phyloP scores from a whole-genome alignment of 768 basidiomycete genomes.

The Gloeophyllum trabeum region DNA sequence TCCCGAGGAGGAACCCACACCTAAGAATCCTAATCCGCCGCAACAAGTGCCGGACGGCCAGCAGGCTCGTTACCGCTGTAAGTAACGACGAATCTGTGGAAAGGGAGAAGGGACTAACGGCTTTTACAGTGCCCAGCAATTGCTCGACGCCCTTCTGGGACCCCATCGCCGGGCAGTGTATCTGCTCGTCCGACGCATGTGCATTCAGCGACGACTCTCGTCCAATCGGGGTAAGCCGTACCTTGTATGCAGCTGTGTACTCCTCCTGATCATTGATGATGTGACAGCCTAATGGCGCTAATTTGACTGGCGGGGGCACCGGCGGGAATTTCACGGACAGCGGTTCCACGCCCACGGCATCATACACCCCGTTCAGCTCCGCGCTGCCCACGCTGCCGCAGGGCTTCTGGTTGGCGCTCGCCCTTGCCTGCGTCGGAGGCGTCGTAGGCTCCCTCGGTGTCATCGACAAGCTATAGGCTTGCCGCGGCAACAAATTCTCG shows the following conservation, averaged over 20 bases:
- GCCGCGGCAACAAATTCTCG: too few relatives aligned
- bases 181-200: conserved; percentile 47
- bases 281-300: conserved; percentile 51
- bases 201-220: conserved; percentile 52
- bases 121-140: conserved; percentile 44
- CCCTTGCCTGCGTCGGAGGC: too few relatives aligned
- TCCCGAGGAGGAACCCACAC: conserved; percentile 40
- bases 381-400: conserved; percentile 16
- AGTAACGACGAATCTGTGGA: conserved; percentile 12
- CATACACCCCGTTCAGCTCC: conserved; percentile 41
- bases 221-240: conserved; percentile 46
- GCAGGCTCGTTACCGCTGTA: conserved; percentile 43
- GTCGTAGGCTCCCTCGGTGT: too few relatives aligned
- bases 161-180: conserved; percentile 52
- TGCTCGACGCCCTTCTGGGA: conserved; percentile 80
- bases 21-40: conserved; percentile 52
- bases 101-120: conserved; percentile 2
- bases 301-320: conserved; percentile 51
- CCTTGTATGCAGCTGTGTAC: conserved; percentile 2
- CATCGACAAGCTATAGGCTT: too few relatives aligned
- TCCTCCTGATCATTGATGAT: conserved; percentile 4
- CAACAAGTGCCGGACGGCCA: conserved; percentile 38
- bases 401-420: background rate
- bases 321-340: conserved; percentile 22
- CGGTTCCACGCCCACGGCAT: conserved; percentile 17